These are phyloP conservation scores for Huntiella omanensis DNA, from an alignment of 2,329 filamentous ascomycete species.

Conservation along the genomic window DNA sequence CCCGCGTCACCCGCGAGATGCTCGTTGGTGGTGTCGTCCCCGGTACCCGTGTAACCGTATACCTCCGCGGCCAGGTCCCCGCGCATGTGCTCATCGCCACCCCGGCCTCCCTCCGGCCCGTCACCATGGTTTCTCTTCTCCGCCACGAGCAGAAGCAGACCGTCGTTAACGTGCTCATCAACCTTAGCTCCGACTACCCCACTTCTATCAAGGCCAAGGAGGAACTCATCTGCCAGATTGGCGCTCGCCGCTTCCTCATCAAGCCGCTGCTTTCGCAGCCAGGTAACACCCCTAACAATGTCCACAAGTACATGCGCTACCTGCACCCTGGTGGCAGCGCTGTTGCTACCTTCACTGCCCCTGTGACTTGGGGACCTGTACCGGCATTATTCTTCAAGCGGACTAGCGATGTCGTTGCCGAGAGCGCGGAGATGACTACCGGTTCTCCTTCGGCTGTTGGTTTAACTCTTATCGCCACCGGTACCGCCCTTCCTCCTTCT, in stretches of 20 bases:
- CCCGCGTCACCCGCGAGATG: constrained; percentile 59
- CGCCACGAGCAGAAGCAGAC: constrained; percentile 91
- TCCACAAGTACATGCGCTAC: constrained; percentile 90
- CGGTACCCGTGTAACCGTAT: constrained; percentile 65
- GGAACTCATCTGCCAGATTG: constrained; percentile 79
- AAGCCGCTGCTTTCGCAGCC: constrained; percentile 78
- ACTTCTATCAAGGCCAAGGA: constrained; percentile 77
- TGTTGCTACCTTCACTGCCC: constrained; percentile 76
- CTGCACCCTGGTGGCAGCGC: constrained; percentile 79
- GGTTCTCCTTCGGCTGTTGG: constrained; percentile 20
- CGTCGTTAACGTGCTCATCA: constrained; percentile 75
- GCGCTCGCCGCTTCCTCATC: constrained; percentile 67
- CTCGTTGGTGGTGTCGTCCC: constrained; percentile 72
- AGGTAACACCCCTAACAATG: constrained; percentile 87
- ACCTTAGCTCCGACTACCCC: constrained; percentile 58
- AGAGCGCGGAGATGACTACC: constrained; percentile 20
- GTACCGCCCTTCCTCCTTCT: constrained; percentile 64
- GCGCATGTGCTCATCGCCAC: constrained; percentile 28
- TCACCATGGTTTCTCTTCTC: constrained; percentile 69
- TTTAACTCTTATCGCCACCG: constrained; percentile 64
- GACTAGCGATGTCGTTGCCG: constrained; percentile 24
- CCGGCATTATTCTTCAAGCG: constrained; percentile 76
- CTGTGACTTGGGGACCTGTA: constrained; percentile 81
- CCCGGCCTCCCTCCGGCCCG: constrained; percentile 31
- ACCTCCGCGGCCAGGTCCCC: constrained; percentile 39